Percentiles rank a stretch among this genome's conserved stretches.
phyloP scores from a whole-genome alignment of 192 early-diverging fungal genomes.

The Coemansia sp. region DNA sequence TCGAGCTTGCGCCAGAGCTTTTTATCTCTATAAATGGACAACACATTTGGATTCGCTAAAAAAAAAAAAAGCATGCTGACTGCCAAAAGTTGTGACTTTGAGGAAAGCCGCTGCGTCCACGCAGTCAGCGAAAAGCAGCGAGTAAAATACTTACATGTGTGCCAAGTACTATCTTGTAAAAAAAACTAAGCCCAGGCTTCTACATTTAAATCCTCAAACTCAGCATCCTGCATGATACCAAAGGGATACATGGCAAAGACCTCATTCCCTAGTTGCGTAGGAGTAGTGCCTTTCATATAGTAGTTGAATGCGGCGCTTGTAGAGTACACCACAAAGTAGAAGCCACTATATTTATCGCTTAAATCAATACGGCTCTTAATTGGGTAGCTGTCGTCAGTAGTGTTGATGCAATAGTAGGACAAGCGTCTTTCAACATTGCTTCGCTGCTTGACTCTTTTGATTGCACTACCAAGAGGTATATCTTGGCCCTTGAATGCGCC shows the following conservation, averaged over 20 bases:
- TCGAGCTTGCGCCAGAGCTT: too few species aligned
- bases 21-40: background rate
- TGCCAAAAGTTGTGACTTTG: background rate
- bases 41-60: background rate
- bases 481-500: background rate
- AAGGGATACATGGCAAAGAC: too few species aligned
- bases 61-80: background rate
- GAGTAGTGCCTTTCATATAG: too few species aligned
- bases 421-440: too few species aligned
- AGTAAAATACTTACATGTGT: background rate
- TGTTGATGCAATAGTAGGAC: background rate
- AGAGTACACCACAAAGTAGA: background rate
- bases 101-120: background rate
- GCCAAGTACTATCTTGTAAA: too few species aligned
- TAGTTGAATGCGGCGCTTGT: background rate
- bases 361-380: background rate
- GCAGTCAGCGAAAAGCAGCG: background rate
- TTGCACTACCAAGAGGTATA: background rate
- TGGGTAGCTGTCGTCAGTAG: background rate
- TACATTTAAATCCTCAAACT: too few species aligned
- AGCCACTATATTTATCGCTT: background rate
- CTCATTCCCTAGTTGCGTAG: too few species aligned
- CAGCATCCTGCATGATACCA: too few species aligned
- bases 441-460: background rate
- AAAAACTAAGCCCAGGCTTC: too few species aligned